Percentiles rank a stretch among this genome's conserved stretches.
Conservation (phyloP, 1,284 basidiomycete genomes). For the Polyporus tsugae region DNA sequence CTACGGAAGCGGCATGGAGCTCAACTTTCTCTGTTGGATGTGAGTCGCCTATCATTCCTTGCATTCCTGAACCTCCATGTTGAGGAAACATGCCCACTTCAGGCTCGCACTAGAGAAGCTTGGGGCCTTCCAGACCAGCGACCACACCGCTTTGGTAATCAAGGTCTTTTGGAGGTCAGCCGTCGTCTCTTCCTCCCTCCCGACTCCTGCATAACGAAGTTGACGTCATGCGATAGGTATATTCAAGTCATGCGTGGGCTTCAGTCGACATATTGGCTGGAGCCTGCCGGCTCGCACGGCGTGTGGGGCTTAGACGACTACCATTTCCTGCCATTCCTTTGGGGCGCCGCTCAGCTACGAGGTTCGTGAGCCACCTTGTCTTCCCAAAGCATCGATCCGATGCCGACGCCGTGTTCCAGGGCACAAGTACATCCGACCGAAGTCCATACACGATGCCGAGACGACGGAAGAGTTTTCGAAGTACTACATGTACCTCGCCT, state of each 20-base stretch:
- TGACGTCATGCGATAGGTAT: slow-evolving; percentile 60
- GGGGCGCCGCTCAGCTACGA: slow-evolving; percentile 85
- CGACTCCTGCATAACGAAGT: neutral
- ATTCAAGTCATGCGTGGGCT: slow-evolving; percentile 90
- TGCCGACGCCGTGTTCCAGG: slow-evolving; percentile 50
- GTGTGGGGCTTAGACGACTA: slow-evolving; percentile 99
- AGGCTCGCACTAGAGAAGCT: slow-evolving; percentile 87
- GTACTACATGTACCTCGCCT: slow-evolving; percentile 97
- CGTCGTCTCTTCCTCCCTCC: neutral
- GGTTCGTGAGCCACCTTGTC: slow-evolving; percentile 47
- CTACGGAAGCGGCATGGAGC: slow-evolving; percentile 99
- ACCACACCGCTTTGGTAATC: slow-evolving; percentile 83
- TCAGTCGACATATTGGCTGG: slow-evolving; percentile 97
- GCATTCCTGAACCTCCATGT: neutral
- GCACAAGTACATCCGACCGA: slow-evolving; percentile 92
- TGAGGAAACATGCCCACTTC: slow-evolving; percentile 14
- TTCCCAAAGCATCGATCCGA: neutral
- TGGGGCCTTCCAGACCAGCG: slow-evolving; percentile 69
- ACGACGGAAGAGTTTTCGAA: slow-evolving; percentile 93
- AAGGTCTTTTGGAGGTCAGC: slow-evolving; percentile 89
- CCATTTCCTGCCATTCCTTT: slow-evolving; percentile 95
- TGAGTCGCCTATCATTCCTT: slow-evolving; percentile 50
- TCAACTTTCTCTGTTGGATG: slow-evolving; percentile 98
- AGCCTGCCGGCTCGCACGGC: slow-evolving; percentile 97
- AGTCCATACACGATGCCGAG: slow-evolving; percentile 91